Evolutionary conservation across 2,329 filamentous ascomycete species (phyloP), one percentile per base, ranked within the genome.

Genomic region (Xylaria sp.): DNA sequence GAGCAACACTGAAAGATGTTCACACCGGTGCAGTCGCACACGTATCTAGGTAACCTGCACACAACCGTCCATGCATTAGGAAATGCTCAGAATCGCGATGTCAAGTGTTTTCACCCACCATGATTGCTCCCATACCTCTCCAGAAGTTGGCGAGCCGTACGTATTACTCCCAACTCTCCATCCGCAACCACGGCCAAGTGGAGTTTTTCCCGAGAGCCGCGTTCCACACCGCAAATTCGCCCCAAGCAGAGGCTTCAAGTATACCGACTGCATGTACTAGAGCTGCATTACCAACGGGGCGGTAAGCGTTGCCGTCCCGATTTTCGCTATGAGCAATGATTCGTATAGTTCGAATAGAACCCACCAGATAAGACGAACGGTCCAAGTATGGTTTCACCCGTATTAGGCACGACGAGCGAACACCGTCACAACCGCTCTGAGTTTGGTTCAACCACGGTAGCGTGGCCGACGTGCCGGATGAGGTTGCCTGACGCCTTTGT

Each of bases 121-220:
- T 13, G n/a, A 10, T 19, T 29, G n/a, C 9, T 27, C 8, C 17
- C 3, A n/a, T 43, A 10, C 13, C 15, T 15, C 15, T n/a, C 17
- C 2, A 33, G 17, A 17, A 47, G 31, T 44, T 17, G 21, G 19
- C 13, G 19, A 21, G 17, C 27, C n/a, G n/a, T 35, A 35, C 27
- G 43, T 47, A 15, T 43, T 52, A 47, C 55, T n/a, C 35, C 25
- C 3, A 33, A 52, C 37, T 35, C 33, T 27, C 21, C 38, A 21
- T 21, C 44, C 17, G 17, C 33, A 23, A 33, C 51, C 9, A 38
- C 33, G 25, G 37, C 8, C 17, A 55, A 47, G 60, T 60, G 61
- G 56, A 57, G 52, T 44, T 25, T 29, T 21, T 43, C 58, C 62
- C 62, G 58, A 64, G 58, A 62, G 62, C 62, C 62, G 62, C 29